Percentiles rank a stretch among this genome's conserved stretches.
Conservation (phyloP, 495 filamentous ascomycete genomes). For the Talaromyces stipitatus region DNA sequence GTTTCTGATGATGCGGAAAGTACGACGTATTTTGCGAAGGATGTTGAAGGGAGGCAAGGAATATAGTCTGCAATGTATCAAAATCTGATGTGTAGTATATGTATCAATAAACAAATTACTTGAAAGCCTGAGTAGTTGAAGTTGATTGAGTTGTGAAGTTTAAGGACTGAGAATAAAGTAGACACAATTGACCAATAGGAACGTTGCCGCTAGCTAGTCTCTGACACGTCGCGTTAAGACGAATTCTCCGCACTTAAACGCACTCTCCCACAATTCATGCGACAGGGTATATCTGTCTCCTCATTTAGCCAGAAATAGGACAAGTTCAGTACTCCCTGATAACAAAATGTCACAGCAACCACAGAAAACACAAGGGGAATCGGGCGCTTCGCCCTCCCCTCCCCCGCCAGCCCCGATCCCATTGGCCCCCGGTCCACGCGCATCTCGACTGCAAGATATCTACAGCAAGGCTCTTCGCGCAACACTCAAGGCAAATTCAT, state of each 20-base stretch:
- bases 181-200: background rate
- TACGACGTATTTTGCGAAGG: slow-evolving; percentile 2
- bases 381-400: slow-evolving; percentile 42
- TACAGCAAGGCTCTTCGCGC: slow-evolving; percentile 61
- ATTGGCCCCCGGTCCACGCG: slow-evolving; percentile 66
- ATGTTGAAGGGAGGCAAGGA: background rate
- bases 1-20: slow-evolving; percentile 1
- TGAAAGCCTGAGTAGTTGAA: background rate
- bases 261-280: background rate
- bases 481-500: slow-evolving; percentile 65
- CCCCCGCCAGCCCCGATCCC: slow-evolving; percentile 48
- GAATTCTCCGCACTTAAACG: background rate
- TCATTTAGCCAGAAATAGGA: background rate
- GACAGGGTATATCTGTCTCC: background rate
- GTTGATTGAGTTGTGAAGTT: background rate
- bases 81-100: background rate
- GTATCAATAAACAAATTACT: background rate
- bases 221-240: background rate
- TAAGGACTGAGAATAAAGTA: background rate
- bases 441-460: slow-evolving; percentile 59
- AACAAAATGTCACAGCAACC: background rate
- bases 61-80: background rate
- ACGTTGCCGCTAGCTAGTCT: background rate
- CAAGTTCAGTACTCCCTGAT: background rate
- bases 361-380: background rate